A percentile compares a stretch with the other conserved stretches of the same genome.
These are phyloP conservation scores for Ephemerocybe angulata DNA, from an alignment of 768 basidiomycete species.

Conservation along the genomic window DNA sequence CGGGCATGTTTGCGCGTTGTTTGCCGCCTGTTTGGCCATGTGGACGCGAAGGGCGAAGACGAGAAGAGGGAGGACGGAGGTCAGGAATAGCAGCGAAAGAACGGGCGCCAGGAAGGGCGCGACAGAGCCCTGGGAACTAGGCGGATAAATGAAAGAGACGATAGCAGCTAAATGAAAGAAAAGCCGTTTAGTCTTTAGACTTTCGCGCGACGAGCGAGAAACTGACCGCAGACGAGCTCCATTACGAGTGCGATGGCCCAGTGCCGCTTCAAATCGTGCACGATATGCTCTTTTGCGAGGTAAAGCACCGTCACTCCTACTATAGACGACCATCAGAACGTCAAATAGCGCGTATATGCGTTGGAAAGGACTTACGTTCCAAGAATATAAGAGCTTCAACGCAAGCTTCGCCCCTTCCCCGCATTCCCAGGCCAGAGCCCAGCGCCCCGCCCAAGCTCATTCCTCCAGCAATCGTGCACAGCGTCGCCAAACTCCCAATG, in stretches of 20 bases:
- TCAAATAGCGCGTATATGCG: slow-evolving; percentile 2
- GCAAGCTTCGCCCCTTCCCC: slow-evolving; percentile 7
- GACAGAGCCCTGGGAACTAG: neutral
- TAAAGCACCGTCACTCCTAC: slow-evolving; percentile 8
- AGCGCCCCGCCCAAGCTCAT: slow-evolving; percentile 5
- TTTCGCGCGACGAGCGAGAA: neutral
- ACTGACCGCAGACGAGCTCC: slow-evolving; percentile 10
- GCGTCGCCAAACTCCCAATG: slow-evolving; percentile 5
- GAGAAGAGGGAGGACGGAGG: slow-evolving; percentile 3
- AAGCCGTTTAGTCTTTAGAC: neutral
- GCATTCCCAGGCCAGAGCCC: slow-evolving; percentile 5
- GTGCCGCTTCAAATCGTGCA: neutral
- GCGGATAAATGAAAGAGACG: neutral
- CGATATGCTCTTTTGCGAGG: slow-evolving; percentile 3
- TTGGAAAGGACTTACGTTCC: slow-evolving; percentile 4
- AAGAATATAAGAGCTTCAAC: slow-evolving; percentile 10
- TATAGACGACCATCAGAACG: slow-evolving; percentile 1
- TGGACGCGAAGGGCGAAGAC: slow-evolving; percentile 7
- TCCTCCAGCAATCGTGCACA: slow-evolving; percentile 1
- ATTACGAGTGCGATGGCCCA: slow-evolving; percentile 7
- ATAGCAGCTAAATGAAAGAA: slow-evolving; percentile 3
- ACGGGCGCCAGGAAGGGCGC: slow-evolving; percentile 1
- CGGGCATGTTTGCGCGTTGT: slow-evolving; percentile 6
- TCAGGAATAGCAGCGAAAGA: slow-evolving; percentile 8
- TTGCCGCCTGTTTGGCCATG: slow-evolving; percentile 6